Evolutionary conservation across 306 rosid genomes (phyloP).

Genomic region (Carpinus viminea): DNA sequence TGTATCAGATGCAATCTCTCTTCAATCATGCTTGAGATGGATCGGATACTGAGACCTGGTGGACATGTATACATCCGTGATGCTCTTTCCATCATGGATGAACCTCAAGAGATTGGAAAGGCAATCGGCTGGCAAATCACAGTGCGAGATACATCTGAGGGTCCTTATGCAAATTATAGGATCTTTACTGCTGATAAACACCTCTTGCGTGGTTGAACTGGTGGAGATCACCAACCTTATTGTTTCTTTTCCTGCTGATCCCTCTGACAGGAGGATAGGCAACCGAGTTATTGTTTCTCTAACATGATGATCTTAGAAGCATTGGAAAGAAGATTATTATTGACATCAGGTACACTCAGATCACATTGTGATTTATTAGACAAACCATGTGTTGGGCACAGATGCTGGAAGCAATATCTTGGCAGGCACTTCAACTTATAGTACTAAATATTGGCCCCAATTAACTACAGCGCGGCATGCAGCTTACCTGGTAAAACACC

Average conservation of each 20-base stretch:
- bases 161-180: slow-evolving; percentile 86
- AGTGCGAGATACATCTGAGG: slow-evolving; percentile 81
- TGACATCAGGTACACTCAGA: neutral
- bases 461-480: slow-evolving; percentile 10
- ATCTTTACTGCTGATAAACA: slow-evolving; percentile 77
- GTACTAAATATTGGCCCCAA: neutral
- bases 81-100: slow-evolving; percentile 74
- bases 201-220: slow-evolving; percentile 59
- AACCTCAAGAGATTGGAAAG: slow-evolving; percentile 69
- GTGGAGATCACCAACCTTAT: neutral
- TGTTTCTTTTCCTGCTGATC: neutral
- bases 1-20: slow-evolving; percentile 72
- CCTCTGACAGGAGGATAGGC: neutral
- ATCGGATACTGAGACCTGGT: slow-evolving; percentile 86
- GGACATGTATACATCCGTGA: slow-evolving; percentile 85
- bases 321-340: neutral
- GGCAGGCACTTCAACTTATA: slow-evolving; percentile 15
- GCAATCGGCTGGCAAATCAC: slow-evolving; percentile 82
- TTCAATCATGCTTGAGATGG: slow-evolving; percentile 97
- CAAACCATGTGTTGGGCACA: neutral
- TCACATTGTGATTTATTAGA: neutral
- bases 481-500: slow-evolving; percentile 36
- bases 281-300: neutral
- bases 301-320: neutral
- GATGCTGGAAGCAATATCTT: slow-evolving; percentile 20